Base-by-base conservation (phyloP, 352 stramenopile genomes). In the Pythium volutum region DNA sequence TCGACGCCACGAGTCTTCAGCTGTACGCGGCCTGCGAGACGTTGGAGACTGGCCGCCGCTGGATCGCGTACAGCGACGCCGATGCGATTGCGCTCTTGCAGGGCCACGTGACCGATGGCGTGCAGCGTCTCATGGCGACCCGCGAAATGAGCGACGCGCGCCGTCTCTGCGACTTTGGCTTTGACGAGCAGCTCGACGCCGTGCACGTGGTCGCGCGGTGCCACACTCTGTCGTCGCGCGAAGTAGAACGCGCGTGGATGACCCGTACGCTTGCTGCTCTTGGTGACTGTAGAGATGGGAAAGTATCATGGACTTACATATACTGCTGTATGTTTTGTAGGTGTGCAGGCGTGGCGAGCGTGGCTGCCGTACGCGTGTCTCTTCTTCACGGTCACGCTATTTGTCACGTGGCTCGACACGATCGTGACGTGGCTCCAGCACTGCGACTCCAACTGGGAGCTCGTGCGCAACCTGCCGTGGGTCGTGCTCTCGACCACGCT, bases 391-490 rank as follows among this genome's bases (percentile, higher is more conserved):
- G 6, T 36, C 4, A 22, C 36, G 50, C 50, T 57, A 3, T 34
- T 46, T 22, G 50, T 47, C 31, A 2, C 42, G 31, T 57, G 50
- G 50, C 50, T 57, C 20, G 50, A 57, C 23, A 47, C 50, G 31
- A 25, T 57, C 50, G 31, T 57, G 20, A 45, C 50, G 36, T 57
- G 50, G 50, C 6, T 47, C 20, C 15, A 45, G 22, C 10, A 39
- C 3, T 57, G 50, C 36, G 11, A 45, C 2, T 57, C 50, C 15
- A 46, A 39, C 34, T 22, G 42, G 4, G 50, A 57, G 33, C 50
- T 57, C 33, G 20, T 57, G 20, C 50, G 50, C n/a, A 57, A 57
- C 31, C 20, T 45, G 1, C 50, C 50, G 36, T 57, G 50, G 50
- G 22, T 57, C 33, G 20, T 57, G 20, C 22, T 57, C 12, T 46